Evolutionary conservation across 441 rosid species (phyloP), one percentile per base, ranked within the genome.

Genomic region (Pelargonium fulgidum): DNA sequence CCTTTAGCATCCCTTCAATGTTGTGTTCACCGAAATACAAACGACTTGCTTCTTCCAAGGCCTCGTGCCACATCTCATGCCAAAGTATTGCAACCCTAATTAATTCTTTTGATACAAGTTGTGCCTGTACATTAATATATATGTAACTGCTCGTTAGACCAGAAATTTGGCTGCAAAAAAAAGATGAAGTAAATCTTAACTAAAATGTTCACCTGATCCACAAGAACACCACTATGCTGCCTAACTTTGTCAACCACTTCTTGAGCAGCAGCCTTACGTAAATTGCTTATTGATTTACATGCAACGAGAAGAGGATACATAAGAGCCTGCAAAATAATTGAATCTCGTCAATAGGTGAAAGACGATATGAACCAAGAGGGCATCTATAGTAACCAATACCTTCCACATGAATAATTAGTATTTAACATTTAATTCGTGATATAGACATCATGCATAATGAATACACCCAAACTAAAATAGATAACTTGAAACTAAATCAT

Each of bases 221-320:
- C 99, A 50, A 95, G 97, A 14, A 73, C 77, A 68, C 97, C 98
- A 82, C 97, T 92, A 74, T 89, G 98, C 83, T 87, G 98, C 66
- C 96, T 88, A 74, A 95, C 99, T 88, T 88, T 86, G 77, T 95
- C 96, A 67, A 95, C 98, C 74, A 95, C 99, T 86, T 92, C 96
- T 73, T 88, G 89, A 67, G 99, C 98, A 17, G 99, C 98, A 62
- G 96, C 97, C 83, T 82, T 87, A 62, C 98, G 88, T 65, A 91
- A 85, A 82, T 85, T 92, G 85, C 99, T 95, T 76, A 89, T 87
- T 70, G 99, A 95, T 83, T 95, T 95, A 74, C 97, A 95, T 3
- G 99, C 99, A 76, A 95, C 99, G n/a, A 95, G 93, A 80, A 95
- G 98, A 65, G 99, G 98, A 76, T 92, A 95, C 98, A 95, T 95